Conservation (phyloP, 768 basidiomycete species). For the Xanthoconium stramineum region DNA sequence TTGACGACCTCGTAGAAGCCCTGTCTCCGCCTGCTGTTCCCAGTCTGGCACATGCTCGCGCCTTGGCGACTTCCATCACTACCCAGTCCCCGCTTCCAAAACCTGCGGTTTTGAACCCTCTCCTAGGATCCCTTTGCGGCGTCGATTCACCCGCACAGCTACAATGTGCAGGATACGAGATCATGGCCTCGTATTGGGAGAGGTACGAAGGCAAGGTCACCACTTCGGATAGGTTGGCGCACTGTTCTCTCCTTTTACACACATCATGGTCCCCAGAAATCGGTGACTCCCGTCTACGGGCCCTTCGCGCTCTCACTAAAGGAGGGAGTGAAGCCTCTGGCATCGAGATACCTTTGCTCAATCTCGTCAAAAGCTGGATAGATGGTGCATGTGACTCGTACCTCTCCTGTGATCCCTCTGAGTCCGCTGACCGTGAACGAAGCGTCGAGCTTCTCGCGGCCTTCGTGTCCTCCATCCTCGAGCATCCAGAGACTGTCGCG, state of each 20-base stretch:
- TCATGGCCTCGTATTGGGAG: slow-evolving; percentile 67
- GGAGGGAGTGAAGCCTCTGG: slow-evolving; percentile 60
- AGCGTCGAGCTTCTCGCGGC: slow-evolving; percentile 58
- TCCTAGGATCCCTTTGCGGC: slow-evolving; percentile 59
- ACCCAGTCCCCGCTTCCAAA: slow-evolving; percentile 55
- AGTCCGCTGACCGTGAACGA: slow-evolving; percentile 58
- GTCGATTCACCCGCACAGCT: slow-evolving; percentile 50
- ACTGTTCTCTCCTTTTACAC: slow-evolving; percentile 60
- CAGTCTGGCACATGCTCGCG: slow-evolving; percentile 59
- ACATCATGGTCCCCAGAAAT: slow-evolving; percentile 61
- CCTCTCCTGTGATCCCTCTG: slow-evolving; percentile 33
- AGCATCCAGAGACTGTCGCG: slow-evolving; percentile 51
- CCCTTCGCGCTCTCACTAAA: slow-evolving; percentile 60
- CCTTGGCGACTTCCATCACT: slow-evolving; percentile 50
- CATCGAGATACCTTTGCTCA: slow-evolving; percentile 56
- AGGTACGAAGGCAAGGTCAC: slow-evolving; percentile 46
- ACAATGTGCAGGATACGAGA: slow-evolving; percentile 69
- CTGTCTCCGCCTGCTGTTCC: slow-evolving; percentile 58
- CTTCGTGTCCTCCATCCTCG: slow-evolving; percentile 52
- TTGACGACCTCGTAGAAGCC: slow-evolving; percentile 47
- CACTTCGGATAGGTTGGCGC: slow-evolving; percentile 59
- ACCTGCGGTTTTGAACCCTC: slow-evolving; percentile 50
- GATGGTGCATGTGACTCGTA: slow-evolving; percentile 58
- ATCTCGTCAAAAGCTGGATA: slow-evolving; percentile 63
- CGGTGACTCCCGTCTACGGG: slow-evolving; percentile 69